These are phyloP conservation scores for Juglanconis oblonga DNA, from an alignment of 2,329 filamentous ascomycete species.

Conservation along the genomic window DNA sequence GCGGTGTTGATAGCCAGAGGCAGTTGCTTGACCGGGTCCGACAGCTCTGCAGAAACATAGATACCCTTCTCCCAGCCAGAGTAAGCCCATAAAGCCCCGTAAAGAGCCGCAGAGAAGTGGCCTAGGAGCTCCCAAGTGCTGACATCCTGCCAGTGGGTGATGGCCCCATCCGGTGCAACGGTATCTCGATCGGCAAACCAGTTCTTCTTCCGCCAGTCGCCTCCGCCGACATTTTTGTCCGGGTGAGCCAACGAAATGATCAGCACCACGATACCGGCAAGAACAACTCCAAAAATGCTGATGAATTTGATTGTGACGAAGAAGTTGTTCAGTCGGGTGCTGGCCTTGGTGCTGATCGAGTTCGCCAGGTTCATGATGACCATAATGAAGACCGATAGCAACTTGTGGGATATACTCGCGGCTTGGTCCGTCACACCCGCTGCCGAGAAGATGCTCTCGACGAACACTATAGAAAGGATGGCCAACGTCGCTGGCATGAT, in stretches of 20 bases:
- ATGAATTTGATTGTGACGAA: constrained; percentile 54
- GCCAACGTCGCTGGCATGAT: constrained; percentile 64
- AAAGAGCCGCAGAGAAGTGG: constrained; percentile 58
- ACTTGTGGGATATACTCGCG: constrained; percentile 43
- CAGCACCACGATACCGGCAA: constrained; percentile 47
- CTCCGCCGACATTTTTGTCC: constrained; percentile 37
- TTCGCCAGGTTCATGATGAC: constrained; percentile 48
- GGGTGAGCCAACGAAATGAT: constrained; percentile 37
- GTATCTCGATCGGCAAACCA: constrained; percentile 56
- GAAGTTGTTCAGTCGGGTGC: constrained; percentile 52
- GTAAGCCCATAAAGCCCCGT: constrained; percentile 63
- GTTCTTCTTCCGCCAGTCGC: constrained; percentile 48
- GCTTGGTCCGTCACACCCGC: constrained; percentile 44
- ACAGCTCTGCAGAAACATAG: constrained; percentile 53
- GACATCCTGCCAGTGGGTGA: constrained; percentile 46
- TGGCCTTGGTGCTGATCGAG: constrained; percentile 54
- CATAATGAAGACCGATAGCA: constrained; percentile 48
- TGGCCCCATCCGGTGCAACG: constrained; percentile 45
- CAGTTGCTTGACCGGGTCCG: constrained; percentile 48
- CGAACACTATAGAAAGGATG: constrained; percentile 62
- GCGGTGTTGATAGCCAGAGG: constrained; percentile 61
- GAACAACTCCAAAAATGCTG: constrained; percentile 44
- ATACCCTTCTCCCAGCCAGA: constrained; percentile 65
- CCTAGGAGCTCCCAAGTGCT: constrained; percentile 58
- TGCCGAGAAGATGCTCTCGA: constrained; percentile 57